Conservation (phyloP, 2,329 filamentous ascomycete genomes). For the Venturia carpophila region DNA sequence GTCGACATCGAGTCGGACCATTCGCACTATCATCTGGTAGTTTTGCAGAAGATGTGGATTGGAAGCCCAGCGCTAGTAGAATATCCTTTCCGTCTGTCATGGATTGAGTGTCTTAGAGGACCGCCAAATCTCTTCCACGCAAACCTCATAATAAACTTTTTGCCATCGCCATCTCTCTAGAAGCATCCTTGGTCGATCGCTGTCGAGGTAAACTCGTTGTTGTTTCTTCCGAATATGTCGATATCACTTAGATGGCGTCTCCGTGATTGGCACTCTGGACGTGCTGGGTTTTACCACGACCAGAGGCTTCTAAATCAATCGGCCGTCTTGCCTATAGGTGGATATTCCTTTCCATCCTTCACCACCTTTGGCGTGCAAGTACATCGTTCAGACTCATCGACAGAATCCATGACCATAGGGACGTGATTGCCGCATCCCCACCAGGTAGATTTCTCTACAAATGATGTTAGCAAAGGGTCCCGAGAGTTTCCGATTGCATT, state of each 20-base stretch:
- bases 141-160: too few species aligned
- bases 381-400: slow-evolving; percentile 55
- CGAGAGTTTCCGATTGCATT: slow-evolving; percentile 26
- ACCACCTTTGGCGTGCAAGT: slow-evolving; percentile 57
- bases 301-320: slow-evolving; percentile 27
- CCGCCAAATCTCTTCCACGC: too few species aligned
- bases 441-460: slow-evolving; percentile 53
- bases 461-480: slow-evolving; percentile 17
- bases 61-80: too few species aligned
- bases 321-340: slow-evolving; percentile 47
- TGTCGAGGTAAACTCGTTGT: neutral
- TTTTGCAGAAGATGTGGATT: too few species aligned
- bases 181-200: neutral
- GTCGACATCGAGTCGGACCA: too few species aligned
- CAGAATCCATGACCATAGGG: slow-evolving; percentile 51
- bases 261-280: neutral
- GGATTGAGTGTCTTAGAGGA: too few species aligned
- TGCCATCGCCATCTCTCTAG: neutral
- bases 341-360: slow-evolving; percentile 53
- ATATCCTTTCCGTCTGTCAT: too few species aligned
- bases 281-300: slow-evolving; percentile 10
- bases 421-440: slow-evolving; percentile 58
- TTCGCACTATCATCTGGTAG: too few species aligned
- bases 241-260: neutral
- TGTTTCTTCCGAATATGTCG: neutral